A percentile compares a stretch with the other conserved stretches of the same genome.
Evolutionary conservation across 108 stramenopile genomes (phyloP).

Genomic region (Pseudonitzschia multiseries): DNA sequence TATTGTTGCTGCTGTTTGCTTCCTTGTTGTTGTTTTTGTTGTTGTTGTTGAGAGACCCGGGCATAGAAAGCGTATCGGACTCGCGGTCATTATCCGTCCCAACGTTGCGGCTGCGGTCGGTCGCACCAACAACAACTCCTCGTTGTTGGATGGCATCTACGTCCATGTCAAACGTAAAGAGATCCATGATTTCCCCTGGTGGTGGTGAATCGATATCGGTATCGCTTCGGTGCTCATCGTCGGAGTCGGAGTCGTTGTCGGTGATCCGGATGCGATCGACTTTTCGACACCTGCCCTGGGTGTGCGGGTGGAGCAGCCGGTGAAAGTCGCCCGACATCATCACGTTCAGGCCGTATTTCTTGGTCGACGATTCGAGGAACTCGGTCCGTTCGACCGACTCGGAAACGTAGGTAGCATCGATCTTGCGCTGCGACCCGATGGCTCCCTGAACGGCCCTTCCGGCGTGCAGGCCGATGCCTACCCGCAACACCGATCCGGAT

Average conservation of each 20-base stretch:
- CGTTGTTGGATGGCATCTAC: slow-evolving; percentile 52
- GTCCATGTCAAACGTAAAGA: slow-evolving; percentile 80
- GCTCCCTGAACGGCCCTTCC: slow-evolving; percentile 95
- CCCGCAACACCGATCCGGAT: slow-evolving; percentile 73
- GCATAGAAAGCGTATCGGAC: too few relatives aligned
- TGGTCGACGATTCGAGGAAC: slow-evolving; percentile 84
- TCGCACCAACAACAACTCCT: too few relatives aligned
- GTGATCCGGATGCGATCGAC: slow-evolving; percentile 60
- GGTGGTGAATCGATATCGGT: slow-evolving; percentile 69
- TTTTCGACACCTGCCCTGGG: slow-evolving; percentile 60
- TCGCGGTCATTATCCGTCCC: too few relatives aligned
- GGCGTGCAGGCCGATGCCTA: slow-evolving; percentile 90
- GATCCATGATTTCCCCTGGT: slow-evolving; percentile 34
- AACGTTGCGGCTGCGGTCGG: too few relatives aligned
- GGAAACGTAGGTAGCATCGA: slow-evolving; percentile 91
- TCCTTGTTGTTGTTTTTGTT: too few relatives aligned
- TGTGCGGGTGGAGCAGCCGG: slow-evolving; percentile 52
- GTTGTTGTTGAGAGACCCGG: too few relatives aligned
- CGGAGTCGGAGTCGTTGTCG: slow-evolving; percentile 45
- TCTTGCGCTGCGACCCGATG: slow-evolving; percentile 85
- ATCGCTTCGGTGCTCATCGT: slow-evolving; percentile 46
- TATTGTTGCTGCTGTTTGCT: too few relatives aligned
- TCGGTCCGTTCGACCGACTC: slow-evolving; percentile 86
- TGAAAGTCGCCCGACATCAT: slow-evolving; percentile 86
- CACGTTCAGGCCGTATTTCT: slow-evolving; percentile 76